Percentiles rank a stretch among this genome's conserved stretches.
These are phyloP conservation scores for Penicillium crystallinum DNA, from an alignment of 495 filamentous ascomycete genomes.

Conservation along the genomic window DNA sequence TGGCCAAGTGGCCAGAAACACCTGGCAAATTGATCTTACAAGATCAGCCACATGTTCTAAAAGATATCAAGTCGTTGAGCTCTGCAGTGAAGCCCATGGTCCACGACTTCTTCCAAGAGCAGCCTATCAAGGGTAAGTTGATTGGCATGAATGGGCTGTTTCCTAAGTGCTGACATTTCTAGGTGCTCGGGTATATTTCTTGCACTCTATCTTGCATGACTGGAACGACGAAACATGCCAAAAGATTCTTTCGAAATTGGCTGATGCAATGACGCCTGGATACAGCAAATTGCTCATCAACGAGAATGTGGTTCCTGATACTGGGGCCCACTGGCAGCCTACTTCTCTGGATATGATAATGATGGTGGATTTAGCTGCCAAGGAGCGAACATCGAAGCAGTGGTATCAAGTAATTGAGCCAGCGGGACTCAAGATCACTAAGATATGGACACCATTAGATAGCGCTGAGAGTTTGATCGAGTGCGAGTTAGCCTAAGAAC, in stretches of 20 bases:
- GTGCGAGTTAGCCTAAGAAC: not conserved
- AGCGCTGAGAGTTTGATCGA: not conserved
- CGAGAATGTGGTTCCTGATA: slow-evolving; percentile 31
- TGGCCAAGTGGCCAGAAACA: slow-evolving; percentile 17
- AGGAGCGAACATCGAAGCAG: slow-evolving; percentile 29
- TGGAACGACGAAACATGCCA: slow-evolving; percentile 40
- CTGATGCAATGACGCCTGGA: slow-evolving; percentile 33
- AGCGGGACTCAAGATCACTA: slow-evolving; percentile 33
- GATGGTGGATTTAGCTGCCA: slow-evolving; percentile 26
- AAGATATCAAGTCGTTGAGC: slow-evolving; percentile 6
- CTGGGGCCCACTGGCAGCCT: not conserved
- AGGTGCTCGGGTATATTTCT: slow-evolving; percentile 38
- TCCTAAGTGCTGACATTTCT: not conserved
- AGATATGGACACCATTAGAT: not conserved
- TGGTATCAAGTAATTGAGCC: slow-evolving; percentile 34
- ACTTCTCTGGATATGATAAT: slow-evolving; percentile 28
- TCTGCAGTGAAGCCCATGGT: slow-evolving; percentile 33
- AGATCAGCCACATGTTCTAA: slow-evolving; percentile 25
- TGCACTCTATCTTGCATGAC: slow-evolving; percentile 43
- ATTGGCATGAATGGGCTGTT: slow-evolving; percentile 25
- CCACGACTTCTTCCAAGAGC: slow-evolving; percentile 46
- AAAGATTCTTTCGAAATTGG: slow-evolving; percentile 32
- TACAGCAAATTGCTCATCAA: slow-evolving; percentile 37
- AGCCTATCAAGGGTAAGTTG: slow-evolving; percentile 43
- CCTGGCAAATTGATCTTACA: slow-evolving; percentile 31